These are phyloP conservation scores for Hebeloma cylindrosporum DNA, from an alignment of 768 basidiomycete genomes.

Conservation along the genomic window DNA sequence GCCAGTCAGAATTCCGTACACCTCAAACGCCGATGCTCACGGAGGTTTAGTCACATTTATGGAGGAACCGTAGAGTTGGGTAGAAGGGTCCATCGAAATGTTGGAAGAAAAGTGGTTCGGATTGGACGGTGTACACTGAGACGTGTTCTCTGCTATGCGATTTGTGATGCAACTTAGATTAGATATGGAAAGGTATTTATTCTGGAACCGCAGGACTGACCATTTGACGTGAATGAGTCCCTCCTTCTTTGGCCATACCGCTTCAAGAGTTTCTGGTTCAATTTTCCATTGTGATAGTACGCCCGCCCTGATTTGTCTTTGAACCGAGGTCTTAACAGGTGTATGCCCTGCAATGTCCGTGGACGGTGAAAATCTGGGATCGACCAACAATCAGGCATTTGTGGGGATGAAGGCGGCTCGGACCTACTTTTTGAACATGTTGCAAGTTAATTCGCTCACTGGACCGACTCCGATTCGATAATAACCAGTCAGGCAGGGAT, in stretches of 20 bases:
- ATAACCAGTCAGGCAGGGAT: conserved; percentile 11
- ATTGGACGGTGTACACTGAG: conserved; percentile 86
- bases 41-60: too few relatives aligned
- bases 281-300: conserved; percentile 85
- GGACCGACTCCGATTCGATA: conserved; percentile 9
- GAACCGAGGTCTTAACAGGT: conserved; percentile 90
- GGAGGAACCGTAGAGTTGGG: conserved; percentile 86
- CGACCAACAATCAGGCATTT: conserved; percentile 3
- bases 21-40: too few relatives aligned
- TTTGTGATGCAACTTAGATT: conserved; percentile 22
- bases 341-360: conserved; percentile 89
- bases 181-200: conserved; percentile 1
- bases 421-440: conserved; percentile 76
- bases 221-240: conserved; percentile 91
- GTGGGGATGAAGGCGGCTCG: conserved; percentile 9
- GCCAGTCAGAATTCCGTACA: not conserved
- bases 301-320: conserved; percentile 79
- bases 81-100: conserved; percentile 93
- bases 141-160: conserved; percentile 87
- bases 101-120: conserved; percentile 91
- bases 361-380: conserved; percentile 61
- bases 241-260: conserved; percentile 99
- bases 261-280: conserved; percentile 78
- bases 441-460: conserved; percentile 4
- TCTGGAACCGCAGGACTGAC: conserved; percentile 44